Percentiles rank a stretch among this genome's conserved stretches.
Conservation (phyloP, 1,284 basidiomycete species). For the Agroathelia rolfsii region DNA sequence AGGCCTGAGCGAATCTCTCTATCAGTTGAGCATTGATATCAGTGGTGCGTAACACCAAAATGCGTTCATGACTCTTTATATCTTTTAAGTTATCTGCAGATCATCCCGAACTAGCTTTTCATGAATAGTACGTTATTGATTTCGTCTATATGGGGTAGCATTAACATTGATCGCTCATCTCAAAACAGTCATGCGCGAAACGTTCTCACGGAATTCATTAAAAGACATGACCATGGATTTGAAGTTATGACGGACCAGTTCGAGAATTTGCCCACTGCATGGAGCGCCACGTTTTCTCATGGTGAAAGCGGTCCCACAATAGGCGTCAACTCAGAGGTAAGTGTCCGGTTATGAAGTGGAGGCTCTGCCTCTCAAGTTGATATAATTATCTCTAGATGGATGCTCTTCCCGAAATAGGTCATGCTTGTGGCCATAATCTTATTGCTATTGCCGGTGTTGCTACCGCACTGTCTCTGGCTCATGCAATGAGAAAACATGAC, state of each 20-base stretch:
- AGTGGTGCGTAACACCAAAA: conserved; percentile 42
- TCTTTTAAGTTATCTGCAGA: conserved; percentile 23
- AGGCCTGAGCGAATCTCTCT: conserved; percentile 40
- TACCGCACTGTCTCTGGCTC: conserved; percentile 51
- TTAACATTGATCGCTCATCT: conserved; percentile 4
- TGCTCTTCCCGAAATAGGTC: conserved; percentile 52
- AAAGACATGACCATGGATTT: conserved; percentile 47
- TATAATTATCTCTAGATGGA: conserved; percentile 39
- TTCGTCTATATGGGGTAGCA: conserved; percentile 9
- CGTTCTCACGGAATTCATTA: conserved; percentile 44
- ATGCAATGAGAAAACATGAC: conserved; percentile 45
- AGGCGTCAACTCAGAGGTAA: conserved; percentile 72
- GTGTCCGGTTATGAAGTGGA: no score
- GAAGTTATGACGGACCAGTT: conserved; percentile 46
- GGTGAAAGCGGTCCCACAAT: conserved; percentile 48
- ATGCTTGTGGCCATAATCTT: conserved; percentile 73
- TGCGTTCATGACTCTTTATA: no score
- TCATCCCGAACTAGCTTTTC: conserved; percentile 49
- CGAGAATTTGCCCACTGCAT: conserved; percentile 60
- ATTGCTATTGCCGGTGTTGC: conserved; percentile 69
- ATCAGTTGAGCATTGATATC: conserved; percentile 59
- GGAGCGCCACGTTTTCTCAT: conserved; percentile 51
- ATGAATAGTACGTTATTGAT: conserved; percentile 38
- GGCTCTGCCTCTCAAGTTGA: conserved; percentile 17
- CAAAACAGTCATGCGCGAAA: conserved; percentile 39